These are phyloP conservation scores for Aspergillus sp. DNA, from an alignment of 2,329 filamentous ascomycete genomes.

Conservation along the genomic window DNA sequence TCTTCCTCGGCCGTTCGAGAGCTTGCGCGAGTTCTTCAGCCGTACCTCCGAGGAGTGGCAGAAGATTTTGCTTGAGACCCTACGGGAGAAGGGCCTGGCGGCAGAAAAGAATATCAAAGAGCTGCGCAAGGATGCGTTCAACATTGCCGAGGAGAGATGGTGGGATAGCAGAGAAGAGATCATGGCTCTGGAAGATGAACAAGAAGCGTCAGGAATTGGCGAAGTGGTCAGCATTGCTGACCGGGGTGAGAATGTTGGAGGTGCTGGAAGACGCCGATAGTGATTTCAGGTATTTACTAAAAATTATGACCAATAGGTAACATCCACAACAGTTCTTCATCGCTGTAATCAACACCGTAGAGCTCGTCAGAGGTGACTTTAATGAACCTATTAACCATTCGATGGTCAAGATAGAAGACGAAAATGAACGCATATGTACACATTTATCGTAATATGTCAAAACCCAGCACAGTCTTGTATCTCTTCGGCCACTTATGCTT, in stretches of 20 bases:
- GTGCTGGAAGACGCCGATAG: conserved; percentile 46
- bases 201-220: conserved; percentile 90
- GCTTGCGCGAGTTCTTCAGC: conserved; percentile 85
- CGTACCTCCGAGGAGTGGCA: conserved; percentile 91
- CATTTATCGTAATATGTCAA: background rate
- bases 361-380: too few relatives aligned
- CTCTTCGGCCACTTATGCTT: background rate
- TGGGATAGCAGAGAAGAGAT: conserved; percentile 98
- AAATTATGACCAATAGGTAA: too few relatives aligned
- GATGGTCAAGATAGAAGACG: background rate
- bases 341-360: too few relatives aligned
- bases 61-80: conserved; percentile 72
- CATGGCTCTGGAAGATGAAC: conserved; percentile 85
- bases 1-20: conserved; percentile 80
- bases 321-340: too few relatives aligned
- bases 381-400: too few relatives aligned
- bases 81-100: conserved; percentile 64
- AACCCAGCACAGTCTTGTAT: background rate
- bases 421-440: background rate
- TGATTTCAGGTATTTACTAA: background rate
- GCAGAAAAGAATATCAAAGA: conserved; percentile 74
- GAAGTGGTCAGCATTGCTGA: conserved; percentile 89
- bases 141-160: conserved; percentile 93
- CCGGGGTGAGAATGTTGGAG: conserved; percentile 55
- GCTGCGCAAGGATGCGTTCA: conserved; percentile 86